phyloP scores from a whole-genome alignment of 192 early-diverging fungal species.

The Mortierella hygrophila region DNA sequence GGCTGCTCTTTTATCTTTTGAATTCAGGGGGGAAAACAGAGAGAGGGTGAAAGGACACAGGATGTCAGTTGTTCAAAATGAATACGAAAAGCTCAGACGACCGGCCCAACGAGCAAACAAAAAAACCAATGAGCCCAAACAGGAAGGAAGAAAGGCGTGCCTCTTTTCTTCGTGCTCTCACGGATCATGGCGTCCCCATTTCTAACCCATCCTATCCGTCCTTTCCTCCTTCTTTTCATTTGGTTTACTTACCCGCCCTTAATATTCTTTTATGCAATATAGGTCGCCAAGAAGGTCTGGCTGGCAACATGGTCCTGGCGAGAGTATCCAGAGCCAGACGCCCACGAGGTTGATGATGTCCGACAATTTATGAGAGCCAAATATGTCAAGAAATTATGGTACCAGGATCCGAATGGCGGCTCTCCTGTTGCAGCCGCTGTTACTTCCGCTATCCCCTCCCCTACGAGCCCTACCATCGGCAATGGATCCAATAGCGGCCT shows the following conservation, averaged over 20 bases:
- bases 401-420: conserved; percentile 31
- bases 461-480: not conserved
- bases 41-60: not conserved
- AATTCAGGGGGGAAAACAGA: not conserved
- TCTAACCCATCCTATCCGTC: not conserved
- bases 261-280: not conserved
- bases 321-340: conserved; percentile 57
- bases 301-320: conserved; percentile 55
- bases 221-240: not conserved
- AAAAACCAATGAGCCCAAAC: conserved; percentile 5
- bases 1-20: not conserved
- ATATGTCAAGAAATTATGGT: conserved; percentile 57
- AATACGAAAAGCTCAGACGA: not conserved
- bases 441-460: not conserved
- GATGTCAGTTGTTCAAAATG: not conserved
- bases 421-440: not conserved
- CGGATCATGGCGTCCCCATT: not conserved
- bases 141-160: not conserved
- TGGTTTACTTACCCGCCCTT: not conserved
- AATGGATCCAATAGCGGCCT: not conserved
- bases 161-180: conserved; percentile 4
- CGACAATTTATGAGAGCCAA: conserved; percentile 58
- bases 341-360: conserved; percentile 48
- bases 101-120: not conserved
- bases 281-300: conserved; percentile 53